Evolutionary conservation across 1,284 basidiomycete genomes (phyloP), one percentile per base, ranked within the genome.

Genomic region (Ceraceosorus guamensis): DNA sequence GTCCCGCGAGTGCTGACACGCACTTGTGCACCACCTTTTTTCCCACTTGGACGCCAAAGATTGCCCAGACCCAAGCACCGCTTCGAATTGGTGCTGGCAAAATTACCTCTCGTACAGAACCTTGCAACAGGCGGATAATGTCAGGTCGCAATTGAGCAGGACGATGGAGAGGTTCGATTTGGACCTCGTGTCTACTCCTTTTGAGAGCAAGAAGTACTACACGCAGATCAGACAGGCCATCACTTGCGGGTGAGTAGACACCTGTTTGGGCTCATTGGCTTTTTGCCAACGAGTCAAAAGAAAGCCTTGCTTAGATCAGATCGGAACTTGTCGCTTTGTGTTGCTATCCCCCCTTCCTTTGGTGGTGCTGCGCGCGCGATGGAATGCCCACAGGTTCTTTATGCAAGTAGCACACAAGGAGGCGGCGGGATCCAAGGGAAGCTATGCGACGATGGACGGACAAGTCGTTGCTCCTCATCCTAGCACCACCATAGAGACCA

Each of bases 341-440:
- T 46, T 53, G 7, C n/a, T 32, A 14, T 8, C n/a, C 39, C 41
- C 14, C 7, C 30, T 6, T n/a, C n/a, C n/a, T n/a, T n/a, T n/a
- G n/a, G n/a, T n/a, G n/a, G 8, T 41, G 37, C 37, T 8, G 8
- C 37, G 37, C 8, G n/a, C 37, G 8, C 37, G 37, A 8, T 41
- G 37, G n/a, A 8, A 41, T 8, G 37, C n/a, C 37, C 8, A n/a
- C 37, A 41, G 37, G 30, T 98, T 91, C 82, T 99, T 98, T 79
- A 96, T 96, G 93, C 93, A 97, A 76, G 85, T 93, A 6, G 93
- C 92, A 5, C 91, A 96, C 78, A 90, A 89, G 76, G 89, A 91
- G 72, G 89, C 89, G 3, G 61, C 65, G 4, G 68, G 69, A 46
- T 66, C 60, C 53, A 66, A 67, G 46, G 66, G 66, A 39, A 53